A percentile compares a stretch with the other conserved stretches of the same genome.
Evolutionary conservation across 1,139 yeast genomes (phyloP).

Genomic region (Petasospora rhodanensis): DNA sequence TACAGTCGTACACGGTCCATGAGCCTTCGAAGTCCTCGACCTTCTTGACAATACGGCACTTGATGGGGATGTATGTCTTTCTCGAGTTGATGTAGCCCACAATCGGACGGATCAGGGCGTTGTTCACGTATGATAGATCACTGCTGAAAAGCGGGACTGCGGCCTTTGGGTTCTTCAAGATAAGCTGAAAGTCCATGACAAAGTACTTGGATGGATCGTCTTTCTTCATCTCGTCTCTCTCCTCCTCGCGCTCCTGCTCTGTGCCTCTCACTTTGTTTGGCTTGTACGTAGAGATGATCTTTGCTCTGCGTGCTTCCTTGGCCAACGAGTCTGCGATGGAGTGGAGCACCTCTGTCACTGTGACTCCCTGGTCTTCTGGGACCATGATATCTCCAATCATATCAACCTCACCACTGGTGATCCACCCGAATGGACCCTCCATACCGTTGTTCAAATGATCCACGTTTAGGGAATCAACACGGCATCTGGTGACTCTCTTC

Average conservation of each 20-base stretch:
- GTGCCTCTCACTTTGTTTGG: too few species aligned
- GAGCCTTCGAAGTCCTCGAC: slow-evolving; percentile 86
- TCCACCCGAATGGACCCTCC: slow-evolving; percentile 97
- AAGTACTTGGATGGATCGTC: slow-evolving; percentile 45
- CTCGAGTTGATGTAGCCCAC: slow-evolving; percentile 91
- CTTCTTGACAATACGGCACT: slow-evolving; percentile 78
- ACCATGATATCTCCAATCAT: slow-evolving; percentile 87
- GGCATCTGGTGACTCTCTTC: slow-evolving; percentile 67
- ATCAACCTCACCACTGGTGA: slow-evolving; percentile 84
- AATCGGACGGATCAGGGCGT: slow-evolving; percentile 88
- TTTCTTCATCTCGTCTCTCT: slow-evolving; percentile 28
- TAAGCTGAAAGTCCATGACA: slow-evolving; percentile 72
- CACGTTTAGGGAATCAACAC: slow-evolving; percentile 80
- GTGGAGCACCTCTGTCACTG: slow-evolving; percentile 21
- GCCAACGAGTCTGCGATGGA: slow-evolving; percentile 23
- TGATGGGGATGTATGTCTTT: slow-evolving; percentile 83
- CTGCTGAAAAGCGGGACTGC: slow-evolving; percentile 80
- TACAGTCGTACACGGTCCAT: slow-evolving; percentile 92
- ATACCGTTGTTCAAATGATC: slow-evolving; percentile 89
- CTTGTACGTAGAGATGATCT: slow-evolving; percentile 27
- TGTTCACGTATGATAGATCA: slow-evolving; percentile 82
- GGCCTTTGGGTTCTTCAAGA: slow-evolving; percentile 82
- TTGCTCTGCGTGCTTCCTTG: slow-evolving; percentile 27
- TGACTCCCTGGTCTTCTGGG: slow-evolving; percentile 47
- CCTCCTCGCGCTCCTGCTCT: too few species aligned